A percentile compares a stretch with the other conserved stretches of the same genome.
These are phyloP conservation scores for Silene noctiflora DNA, from an alignment of 179 eudicot species.

Conservation along the genomic window DNA sequence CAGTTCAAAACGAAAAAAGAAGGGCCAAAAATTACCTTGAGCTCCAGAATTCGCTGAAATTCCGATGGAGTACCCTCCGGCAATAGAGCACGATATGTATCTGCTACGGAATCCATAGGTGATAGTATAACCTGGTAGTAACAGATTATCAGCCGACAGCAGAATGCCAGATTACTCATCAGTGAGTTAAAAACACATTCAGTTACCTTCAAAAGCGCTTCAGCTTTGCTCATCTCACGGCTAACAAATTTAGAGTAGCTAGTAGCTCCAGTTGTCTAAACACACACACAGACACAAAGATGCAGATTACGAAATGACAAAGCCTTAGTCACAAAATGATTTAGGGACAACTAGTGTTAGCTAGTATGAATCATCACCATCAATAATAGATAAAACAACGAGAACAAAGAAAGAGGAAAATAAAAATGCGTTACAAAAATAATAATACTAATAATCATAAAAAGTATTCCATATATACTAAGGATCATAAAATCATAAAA, in stretches of 20 bases:
- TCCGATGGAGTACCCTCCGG: constrained; percentile 95
- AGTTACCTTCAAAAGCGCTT: constrained; percentile 82
- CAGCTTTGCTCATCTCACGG: constrained; percentile 99
- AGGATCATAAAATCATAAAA: too few relatives aligned
- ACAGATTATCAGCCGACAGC: constrained; percentile 16
- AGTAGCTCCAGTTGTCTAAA: constrained; percentile 77
- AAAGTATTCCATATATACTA: too few relatives aligned
- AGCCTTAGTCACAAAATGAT: too few relatives aligned
- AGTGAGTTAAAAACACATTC: not conserved
- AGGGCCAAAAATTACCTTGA: constrained; percentile 52
- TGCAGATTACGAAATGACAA: not conserved
- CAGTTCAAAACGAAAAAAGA: not conserved
- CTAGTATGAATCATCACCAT: too few relatives aligned
- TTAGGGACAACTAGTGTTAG: too few relatives aligned
- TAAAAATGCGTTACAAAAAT: too few relatives aligned
- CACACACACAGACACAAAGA: constrained; percentile 6
- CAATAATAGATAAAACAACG: too few relatives aligned
- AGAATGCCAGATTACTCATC: not conserved
- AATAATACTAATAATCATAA: too few relatives aligned
- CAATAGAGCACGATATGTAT: constrained; percentile 86
- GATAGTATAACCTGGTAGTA: constrained; percentile 81
- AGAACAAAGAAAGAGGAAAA: too few relatives aligned
- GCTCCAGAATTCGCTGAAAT: constrained; percentile 90
- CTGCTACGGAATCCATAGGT: constrained; percentile 93
- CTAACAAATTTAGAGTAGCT: constrained; percentile 86